These are phyloP conservation scores for Abrus pulchellus DNA, from an alignment of 306 rosid genomes.

Conservation along the genomic window DNA sequence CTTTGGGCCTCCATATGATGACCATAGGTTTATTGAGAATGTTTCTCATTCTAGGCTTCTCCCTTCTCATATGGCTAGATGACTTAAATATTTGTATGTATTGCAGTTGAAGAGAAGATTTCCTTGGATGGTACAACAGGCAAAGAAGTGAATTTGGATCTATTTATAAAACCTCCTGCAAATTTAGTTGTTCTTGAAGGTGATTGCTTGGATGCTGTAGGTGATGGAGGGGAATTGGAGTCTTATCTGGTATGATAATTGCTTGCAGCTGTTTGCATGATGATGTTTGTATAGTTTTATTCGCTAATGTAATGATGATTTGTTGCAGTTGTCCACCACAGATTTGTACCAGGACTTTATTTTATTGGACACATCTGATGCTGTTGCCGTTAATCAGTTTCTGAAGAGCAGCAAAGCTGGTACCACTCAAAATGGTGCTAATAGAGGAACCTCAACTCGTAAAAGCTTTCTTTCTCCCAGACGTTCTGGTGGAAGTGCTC, in stretches of 20 bases:
- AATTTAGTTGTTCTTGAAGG: conserved; percentile 96
- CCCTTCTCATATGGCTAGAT: conserved; percentile 14
- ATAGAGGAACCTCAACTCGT: conserved; percentile 60
- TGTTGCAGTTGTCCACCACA: conserved; percentile 85
- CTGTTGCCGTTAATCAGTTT: conserved; percentile 73
- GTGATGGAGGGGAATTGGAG: conserved; percentile 92
- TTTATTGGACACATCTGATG: conserved; percentile 86
- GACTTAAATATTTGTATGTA: conserved; percentile 13
- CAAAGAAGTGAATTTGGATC: conserved; percentile 64
- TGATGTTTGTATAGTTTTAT: conserved; percentile 23
- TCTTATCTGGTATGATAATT: conserved; percentile 81
- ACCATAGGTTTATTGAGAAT: neutral
- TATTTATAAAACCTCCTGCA: conserved; percentile 86
- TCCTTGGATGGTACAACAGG: conserved; percentile 64
- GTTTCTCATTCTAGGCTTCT: neutral
- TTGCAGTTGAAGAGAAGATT: conserved; percentile 85
- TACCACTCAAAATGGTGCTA: conserved; percentile 58
- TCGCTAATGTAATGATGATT: conserved; percentile 30
- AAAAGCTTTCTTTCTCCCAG: conserved; percentile 72
- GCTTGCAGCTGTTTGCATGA: conserved; percentile 47
- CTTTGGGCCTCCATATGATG: conserved; percentile 9
- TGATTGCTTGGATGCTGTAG: conserved; percentile 85
- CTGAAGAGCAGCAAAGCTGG: conserved; percentile 58
- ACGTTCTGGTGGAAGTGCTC: conserved; percentile 72
- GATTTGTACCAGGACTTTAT: conserved; percentile 80